A percentile compares a stretch with the other conserved stretches of the same genome.
Evolutionary conservation across 2,329 filamentous ascomycete genomes (phyloP).

Genomic region (Trichocomaceae sp.): DNA sequence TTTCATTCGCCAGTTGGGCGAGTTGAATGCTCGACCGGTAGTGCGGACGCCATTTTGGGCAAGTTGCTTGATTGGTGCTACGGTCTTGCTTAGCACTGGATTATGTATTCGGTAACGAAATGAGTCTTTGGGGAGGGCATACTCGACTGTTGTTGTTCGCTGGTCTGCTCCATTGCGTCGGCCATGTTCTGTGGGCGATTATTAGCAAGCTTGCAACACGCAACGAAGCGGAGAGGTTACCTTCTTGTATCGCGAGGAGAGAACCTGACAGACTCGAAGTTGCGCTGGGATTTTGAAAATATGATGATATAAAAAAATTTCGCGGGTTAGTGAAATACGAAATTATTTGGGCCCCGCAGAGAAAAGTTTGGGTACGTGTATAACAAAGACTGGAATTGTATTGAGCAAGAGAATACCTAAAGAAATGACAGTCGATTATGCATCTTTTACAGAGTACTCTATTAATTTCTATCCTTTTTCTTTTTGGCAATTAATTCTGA

Average conservation of each 20-base stretch:
- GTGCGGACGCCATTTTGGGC: constrained; percentile 30
- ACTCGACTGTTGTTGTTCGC: constrained; percentile 12
- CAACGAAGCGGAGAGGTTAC: not conserved
- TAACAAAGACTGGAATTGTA: not conserved
- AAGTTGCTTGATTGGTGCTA: constrained; percentile 27
- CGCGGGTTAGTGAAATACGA: constrained; percentile 1
- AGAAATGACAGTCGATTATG: not conserved
- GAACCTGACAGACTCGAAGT: not conserved
- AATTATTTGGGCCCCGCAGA: constrained; percentile 8
- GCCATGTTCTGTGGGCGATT: constrained; percentile 9
- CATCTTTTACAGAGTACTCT: not conserved
- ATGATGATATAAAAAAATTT: constrained; percentile 12
- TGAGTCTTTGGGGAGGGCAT: constrained; percentile 1
- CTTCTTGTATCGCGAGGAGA: not conserved
- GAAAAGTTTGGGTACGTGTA: not conserved
- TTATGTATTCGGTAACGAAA: not conserved
- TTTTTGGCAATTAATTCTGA: not conserved
- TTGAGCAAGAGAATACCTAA: not conserved
- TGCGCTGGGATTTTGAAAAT: not conserved
- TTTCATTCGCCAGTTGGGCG: constrained; percentile 38
- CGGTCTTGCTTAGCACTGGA: constrained; percentile 10
- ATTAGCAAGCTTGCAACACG: not conserved
- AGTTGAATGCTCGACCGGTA: constrained; percentile 34
- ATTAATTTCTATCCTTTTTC: not conserved
- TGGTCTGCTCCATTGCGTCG: constrained; percentile 9